phyloP scores from a whole-genome alignment of 2,329 filamentous ascomycete species.

The Aureobasidium uvarum region DNA sequence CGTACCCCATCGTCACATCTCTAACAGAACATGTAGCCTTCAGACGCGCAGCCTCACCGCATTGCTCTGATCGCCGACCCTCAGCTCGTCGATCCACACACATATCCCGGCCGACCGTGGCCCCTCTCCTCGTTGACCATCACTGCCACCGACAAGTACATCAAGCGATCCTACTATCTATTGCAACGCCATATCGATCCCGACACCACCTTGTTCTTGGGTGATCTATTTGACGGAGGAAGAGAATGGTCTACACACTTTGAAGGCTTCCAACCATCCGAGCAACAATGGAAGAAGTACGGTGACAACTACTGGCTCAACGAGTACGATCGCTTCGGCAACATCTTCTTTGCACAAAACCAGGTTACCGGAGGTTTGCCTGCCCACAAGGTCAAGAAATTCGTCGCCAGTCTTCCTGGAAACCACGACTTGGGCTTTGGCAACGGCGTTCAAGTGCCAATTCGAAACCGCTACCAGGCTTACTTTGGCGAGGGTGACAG shows the following conservation, averaged over 20 bases:
- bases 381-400: slow-evolving; percentile 70
- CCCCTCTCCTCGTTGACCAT: slow-evolving; percentile 65
- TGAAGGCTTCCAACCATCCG: slow-evolving; percentile 51
- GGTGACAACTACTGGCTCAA: slow-evolving; percentile 79
- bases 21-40: slow-evolving; percentile 59
- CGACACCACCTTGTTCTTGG: slow-evolving; percentile 85
- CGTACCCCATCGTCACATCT: neutral
- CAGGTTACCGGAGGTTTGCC: slow-evolving; percentile 56
- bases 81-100: slow-evolving; percentile 89
- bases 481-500: slow-evolving; percentile 92
- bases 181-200: slow-evolving; percentile 75
- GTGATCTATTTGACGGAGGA: slow-evolving; percentile 93
- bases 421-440: slow-evolving; percentile 96
- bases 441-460: slow-evolving; percentile 73
- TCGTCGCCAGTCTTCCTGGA: slow-evolving; percentile 83
- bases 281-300: slow-evolving; percentile 70
- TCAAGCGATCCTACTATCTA: slow-evolving; percentile 75
- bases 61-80: slow-evolving; percentile 84
- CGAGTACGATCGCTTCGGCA: slow-evolving; percentile 83
- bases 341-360: slow-evolving; percentile 66
- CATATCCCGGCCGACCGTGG: slow-evolving; percentile 83
- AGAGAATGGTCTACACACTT: slow-evolving; percentile 77
- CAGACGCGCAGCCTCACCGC: slow-evolving; percentile 75
- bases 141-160: slow-evolving; percentile 82
- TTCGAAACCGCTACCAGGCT: slow-evolving; percentile 77